Base-by-base conservation (phyloP, 1,139 yeast genomes). In the Scheffersomyces segobiensis region DNA sequence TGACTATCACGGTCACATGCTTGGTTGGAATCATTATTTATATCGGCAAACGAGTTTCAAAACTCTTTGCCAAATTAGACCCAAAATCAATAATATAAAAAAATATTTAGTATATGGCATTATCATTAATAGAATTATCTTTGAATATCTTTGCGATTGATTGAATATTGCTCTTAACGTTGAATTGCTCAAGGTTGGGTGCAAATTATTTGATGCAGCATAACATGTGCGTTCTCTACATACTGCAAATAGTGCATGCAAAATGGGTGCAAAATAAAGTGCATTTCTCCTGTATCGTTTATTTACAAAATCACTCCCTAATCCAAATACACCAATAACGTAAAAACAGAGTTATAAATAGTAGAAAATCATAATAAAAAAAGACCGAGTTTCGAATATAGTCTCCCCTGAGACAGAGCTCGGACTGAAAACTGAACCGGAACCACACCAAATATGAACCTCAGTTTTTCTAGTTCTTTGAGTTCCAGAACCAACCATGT, bases 1-100 rank as follows among this genome's bases (percentile, higher is more conserved):
- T 80, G 7, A 14, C 75, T 1, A 69, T 76, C n/a, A 79, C 81
- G 10, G 60, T 78, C 1, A 67, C 67, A 46, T 81, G 86, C 65
- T 62, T 77, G 39, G 24, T 73, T 6, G 75, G 77, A 0, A 66
- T 70, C 18, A 21, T 69, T 6, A 17, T 19, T 20, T 48, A 20
- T 21, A 48, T 48, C 5, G 21, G 21, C 17, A 48, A 48, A 18
- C 21, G 22, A 12, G 14, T 48, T 1, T 7, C 50, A 48, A 48
- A 18, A 48, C 50, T 48, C 21, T n/a, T 21, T 20, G 18, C 12
- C 14, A 48, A 2, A 19, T 5, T 12, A 8, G 17, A 19, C 8
- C 50, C 3, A 18, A 48, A 48, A 32, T 32, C 17, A 7, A 12
- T 14, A 12, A 17, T 32, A 10, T 32, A 32, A 32, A 12, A 24